Conservation (phyloP, 2,329 filamentous ascomycete genomes). For the Ascochyta viciae-villosae region DNA sequence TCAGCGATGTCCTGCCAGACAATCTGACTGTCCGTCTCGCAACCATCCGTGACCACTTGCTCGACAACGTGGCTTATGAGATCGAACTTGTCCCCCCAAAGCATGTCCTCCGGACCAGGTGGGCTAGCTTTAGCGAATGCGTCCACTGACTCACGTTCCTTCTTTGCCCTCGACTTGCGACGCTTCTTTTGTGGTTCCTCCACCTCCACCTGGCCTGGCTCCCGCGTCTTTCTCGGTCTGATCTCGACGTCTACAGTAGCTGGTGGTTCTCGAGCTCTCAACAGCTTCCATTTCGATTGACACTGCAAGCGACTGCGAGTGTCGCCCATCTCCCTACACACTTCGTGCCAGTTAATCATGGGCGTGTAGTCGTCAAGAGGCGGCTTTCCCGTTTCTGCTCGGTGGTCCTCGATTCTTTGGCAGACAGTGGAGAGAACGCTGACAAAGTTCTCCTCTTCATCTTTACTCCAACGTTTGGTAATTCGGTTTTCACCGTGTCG, state of each 20-base stretch:
- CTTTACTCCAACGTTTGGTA: slow-evolving; percentile 64
- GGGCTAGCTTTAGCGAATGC: not conserved
- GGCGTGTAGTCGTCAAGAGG: slow-evolving; percentile 52
- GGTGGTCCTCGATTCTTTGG: slow-evolving; percentile 53
- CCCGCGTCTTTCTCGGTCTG: slow-evolving; percentile 14
- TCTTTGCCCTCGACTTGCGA: not conserved
- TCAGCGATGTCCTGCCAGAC: slow-evolving; percentile 37
- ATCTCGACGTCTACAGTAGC: slow-evolving; percentile 21
- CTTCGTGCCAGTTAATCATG: slow-evolving; percentile 69
- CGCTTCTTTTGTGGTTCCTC: slow-evolving; percentile 2
- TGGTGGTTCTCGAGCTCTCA: slow-evolving; percentile 19
- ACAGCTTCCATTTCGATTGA: slow-evolving; percentile 67
- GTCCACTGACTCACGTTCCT: not conserved
- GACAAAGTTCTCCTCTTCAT: slow-evolving; percentile 65
- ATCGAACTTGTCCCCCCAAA: slow-evolving; percentile 52
- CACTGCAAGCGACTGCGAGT: slow-evolving; percentile 73
- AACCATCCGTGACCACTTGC: slow-evolving; percentile 8
- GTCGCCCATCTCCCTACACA: slow-evolving; percentile 68
- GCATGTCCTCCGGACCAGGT: slow-evolving; percentile 41
- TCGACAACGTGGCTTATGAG: slow-evolving; percentile 47
- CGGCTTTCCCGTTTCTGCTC: slow-evolving; percentile 23
- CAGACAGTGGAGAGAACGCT: slow-evolving; percentile 62
- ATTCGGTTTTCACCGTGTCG: slow-evolving; percentile 62
- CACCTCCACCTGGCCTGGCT: not conserved
- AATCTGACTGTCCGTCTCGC: slow-evolving; percentile 40